A percentile compares a stretch with the other conserved stretches of the same genome.
These are phyloP conservation scores for Elaphomyces granulatus DNA, from an alignment of 495 filamentous ascomycete genomes.

Conservation along the genomic window DNA sequence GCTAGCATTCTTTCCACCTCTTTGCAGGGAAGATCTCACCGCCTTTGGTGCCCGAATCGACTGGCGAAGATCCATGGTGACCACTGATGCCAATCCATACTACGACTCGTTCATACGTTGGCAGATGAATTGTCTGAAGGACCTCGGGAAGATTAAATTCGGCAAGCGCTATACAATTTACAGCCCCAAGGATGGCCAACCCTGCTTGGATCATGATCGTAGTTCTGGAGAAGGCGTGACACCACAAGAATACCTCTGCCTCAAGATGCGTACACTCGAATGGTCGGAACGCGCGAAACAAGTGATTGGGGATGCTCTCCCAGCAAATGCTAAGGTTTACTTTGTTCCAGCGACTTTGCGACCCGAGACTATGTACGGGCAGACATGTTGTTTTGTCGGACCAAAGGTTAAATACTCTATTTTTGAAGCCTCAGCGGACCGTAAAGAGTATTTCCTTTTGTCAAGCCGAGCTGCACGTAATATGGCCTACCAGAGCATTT, in stretches of 20 bases:
- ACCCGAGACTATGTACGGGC: slow-evolving; percentile 97
- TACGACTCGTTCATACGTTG: slow-evolving; percentile 93
- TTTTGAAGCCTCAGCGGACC: slow-evolving; percentile 57
- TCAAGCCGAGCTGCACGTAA: slow-evolving; percentile 83
- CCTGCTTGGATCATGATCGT: slow-evolving; percentile 95
- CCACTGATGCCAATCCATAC: slow-evolving; percentile 93
- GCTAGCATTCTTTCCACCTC: slow-evolving; percentile 76
- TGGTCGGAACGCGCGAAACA: slow-evolving; percentile 62
- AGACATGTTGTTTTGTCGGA: slow-evolving; percentile 90
- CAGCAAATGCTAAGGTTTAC: slow-evolving; percentile 66
- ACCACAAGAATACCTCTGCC: slow-evolving; percentile 81
- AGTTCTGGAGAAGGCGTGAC: slow-evolving; percentile 81
- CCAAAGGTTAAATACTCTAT: slow-evolving; percentile 84
- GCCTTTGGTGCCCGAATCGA: slow-evolving; percentile 78
- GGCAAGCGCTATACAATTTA: slow-evolving; percentile 92
- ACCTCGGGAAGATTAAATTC: slow-evolving; percentile 86
- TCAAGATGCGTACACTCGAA: slow-evolving; percentile 82
- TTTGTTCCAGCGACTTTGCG: slow-evolving; percentile 85
- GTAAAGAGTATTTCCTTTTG: slow-evolving; percentile 74
- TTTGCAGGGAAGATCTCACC: slow-evolving; percentile 65
- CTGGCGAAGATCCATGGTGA: slow-evolving; percentile 84
- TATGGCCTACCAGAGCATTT: slow-evolving; percentile 89
- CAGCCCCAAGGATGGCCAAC: slow-evolving; percentile 91
- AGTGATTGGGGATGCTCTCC: slow-evolving; percentile 60
- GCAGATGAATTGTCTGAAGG: slow-evolving; percentile 91